phyloP scores from a whole-genome alignment of 2,329 filamentous ascomycete genomes.

The Cladobotryum mycophilum region DNA sequence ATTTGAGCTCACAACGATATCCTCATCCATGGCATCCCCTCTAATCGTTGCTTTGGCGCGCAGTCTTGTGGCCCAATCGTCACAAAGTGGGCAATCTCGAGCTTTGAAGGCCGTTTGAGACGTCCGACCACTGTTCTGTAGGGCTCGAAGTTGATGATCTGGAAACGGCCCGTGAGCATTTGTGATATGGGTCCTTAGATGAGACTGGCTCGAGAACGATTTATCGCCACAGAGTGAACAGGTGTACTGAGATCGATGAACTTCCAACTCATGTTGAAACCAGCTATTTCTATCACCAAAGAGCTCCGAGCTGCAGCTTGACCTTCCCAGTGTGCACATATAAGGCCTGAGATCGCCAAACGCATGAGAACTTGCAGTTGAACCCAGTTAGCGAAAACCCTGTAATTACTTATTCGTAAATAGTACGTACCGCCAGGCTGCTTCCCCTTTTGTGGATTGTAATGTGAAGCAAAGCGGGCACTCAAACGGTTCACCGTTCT shows the following conservation, averaged over 20 bases:
- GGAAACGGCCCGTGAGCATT: not conserved
- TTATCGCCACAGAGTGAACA: not conserved
- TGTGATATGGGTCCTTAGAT: not conserved
- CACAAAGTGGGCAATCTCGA: not conserved
- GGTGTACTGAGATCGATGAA: not conserved
- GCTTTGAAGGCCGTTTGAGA: not conserved
- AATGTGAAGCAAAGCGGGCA: conserved; percentile 15
- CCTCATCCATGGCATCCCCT: not conserved
- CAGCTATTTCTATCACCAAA: not conserved
- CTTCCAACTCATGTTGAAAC: not conserved
- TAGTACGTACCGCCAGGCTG: conserved; percentile 8
- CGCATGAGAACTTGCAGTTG: conserved; percentile 2
- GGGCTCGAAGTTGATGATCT: not conserved
- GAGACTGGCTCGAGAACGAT: not conserved
- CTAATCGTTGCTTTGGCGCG: not conserved
- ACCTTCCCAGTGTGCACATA: conserved; percentile 3
- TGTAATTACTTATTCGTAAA: not conserved
- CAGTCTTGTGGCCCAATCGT: not conserved
- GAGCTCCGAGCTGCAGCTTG: not conserved
- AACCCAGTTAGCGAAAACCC: not conserved
- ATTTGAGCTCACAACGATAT: not conserved
- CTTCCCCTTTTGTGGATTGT: conserved; percentile 9
- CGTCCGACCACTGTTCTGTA: not conserved
- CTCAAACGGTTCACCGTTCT: conserved; percentile 5
- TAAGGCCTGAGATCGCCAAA: conserved; percentile 10